A percentile compares a stretch with the other conserved stretches of the same genome.
phyloP scores from a whole-genome alignment of 2,329 filamentous ascomycete species.

The Penicillium palitans region DNA sequence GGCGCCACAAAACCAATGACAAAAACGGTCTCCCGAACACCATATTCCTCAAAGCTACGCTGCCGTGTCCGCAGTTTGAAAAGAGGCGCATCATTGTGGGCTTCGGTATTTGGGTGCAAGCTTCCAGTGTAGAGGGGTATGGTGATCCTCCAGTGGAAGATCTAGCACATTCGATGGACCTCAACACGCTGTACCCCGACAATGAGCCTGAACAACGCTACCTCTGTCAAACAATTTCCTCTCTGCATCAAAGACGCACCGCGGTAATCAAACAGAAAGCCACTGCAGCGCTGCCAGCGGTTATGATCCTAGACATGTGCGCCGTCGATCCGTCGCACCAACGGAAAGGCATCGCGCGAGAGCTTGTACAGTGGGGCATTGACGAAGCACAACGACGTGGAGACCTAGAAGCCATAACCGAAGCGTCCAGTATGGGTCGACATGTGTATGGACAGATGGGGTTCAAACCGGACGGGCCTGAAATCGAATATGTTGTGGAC shows the following conservation, averaged over 20 bases:
- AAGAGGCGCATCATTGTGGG: constrained; percentile 46
- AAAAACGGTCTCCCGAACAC: constrained; percentile 44
- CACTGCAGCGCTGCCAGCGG: constrained; percentile 30
- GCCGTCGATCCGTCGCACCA: constrained; percentile 57
- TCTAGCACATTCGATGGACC: constrained; percentile 22
- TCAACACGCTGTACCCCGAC: constrained; percentile 45
- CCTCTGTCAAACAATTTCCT: constrained; percentile 46
- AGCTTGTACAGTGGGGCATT: constrained; percentile 51
- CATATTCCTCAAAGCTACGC: constrained; percentile 56
- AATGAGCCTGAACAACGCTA: constrained; percentile 51
- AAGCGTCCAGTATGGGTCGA: constrained; percentile 53
- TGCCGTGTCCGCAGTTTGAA: constrained; percentile 28
- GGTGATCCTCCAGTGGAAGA: constrained; percentile 42
- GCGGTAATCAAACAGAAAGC: constrained; percentile 47
- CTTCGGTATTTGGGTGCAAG: constrained; percentile 57
- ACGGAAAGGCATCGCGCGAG: constrained; percentile 48
- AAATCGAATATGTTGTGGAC: constrained; percentile 49
- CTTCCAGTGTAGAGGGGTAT: constrained; percentile 51
- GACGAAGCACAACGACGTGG: constrained; percentile 32
- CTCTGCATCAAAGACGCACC: constrained; percentile 35
- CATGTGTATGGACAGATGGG: constrained; percentile 50
- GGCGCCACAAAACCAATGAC: constrained; percentile 43
- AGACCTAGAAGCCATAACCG: constrained; percentile 49
- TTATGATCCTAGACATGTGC: constrained; percentile 55
- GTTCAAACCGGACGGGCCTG: constrained; percentile 44